These are phyloP conservation scores for Chlorella sp. DNA, from an alignment of 139 green algal genomes.

Conservation along the genomic window DNA sequence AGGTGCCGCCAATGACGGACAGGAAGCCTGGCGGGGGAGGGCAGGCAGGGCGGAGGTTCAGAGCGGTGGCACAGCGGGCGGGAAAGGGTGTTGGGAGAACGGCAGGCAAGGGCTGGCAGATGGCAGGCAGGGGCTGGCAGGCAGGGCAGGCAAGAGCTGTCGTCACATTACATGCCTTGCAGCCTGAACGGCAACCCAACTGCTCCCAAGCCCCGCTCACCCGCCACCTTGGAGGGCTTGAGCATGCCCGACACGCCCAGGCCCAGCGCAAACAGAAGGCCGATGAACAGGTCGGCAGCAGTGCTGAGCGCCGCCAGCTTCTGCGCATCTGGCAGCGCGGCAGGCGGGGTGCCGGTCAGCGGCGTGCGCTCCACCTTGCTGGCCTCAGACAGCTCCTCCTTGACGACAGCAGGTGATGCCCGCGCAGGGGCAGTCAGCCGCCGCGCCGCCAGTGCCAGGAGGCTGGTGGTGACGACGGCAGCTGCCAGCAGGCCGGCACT, in stretches of 20 bases:
- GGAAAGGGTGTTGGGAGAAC: too few species aligned
- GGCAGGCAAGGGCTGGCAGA: too few species aligned
- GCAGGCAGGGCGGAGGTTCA: neutral
- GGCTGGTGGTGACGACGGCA: neutral
- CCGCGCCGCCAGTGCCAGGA: neutral
- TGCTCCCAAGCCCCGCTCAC: neutral
- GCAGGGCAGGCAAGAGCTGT: too few species aligned
- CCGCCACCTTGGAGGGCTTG: constrained; percentile 70
- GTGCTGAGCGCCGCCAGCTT: constrained; percentile 16
- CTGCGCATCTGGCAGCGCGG: neutral
- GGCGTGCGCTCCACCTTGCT: neutral
- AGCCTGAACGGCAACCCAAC: too few species aligned
- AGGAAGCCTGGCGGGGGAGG: constrained; percentile 22
- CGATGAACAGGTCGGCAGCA: constrained; percentile 49
- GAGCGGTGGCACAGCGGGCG: too few species aligned
- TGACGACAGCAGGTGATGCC: constrained; percentile 24
- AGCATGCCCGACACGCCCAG: constrained; percentile 79
- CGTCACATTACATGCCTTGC: too few species aligned
- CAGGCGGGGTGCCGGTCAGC: neutral
- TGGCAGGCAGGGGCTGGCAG: too few species aligned
- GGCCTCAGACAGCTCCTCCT: constrained; percentile 1
- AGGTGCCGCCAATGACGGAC: constrained; percentile 24
- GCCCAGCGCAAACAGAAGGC: constrained; percentile 75
- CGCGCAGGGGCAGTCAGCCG: neutral
- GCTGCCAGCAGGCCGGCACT: constrained; percentile 16